Evolutionary conservation across 208 protist species (phyloP), one percentile per base, ranked within the genome.

Genomic region (Acanthamoeba quina): DNA sequence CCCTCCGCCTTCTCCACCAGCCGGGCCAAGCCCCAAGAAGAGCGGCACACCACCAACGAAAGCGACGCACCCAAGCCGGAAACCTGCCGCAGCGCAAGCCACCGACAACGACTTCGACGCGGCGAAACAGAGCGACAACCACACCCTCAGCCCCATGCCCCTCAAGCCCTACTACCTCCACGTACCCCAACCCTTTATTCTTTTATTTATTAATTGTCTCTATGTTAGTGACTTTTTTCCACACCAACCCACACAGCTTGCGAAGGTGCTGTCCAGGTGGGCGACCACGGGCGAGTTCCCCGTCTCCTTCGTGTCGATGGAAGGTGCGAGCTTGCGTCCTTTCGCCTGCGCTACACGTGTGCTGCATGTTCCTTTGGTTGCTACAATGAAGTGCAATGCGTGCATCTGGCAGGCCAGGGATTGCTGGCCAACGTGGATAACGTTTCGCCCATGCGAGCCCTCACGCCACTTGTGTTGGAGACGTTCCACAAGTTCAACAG

Each of bases 81-180:
- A 70, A 31, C 26, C 6, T 15, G 29, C 9, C 19, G 29, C n/a
- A 70, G 41, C 24, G 17, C 10, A 47, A 5, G 76, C 3, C 47
- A 60, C 26, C 26, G 26, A 62, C 49, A 1, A 60, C 76, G 76
- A 85, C 26, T 60, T 85, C 26, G 47, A 85, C 29, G 76, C 76
- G 11, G 49, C 26, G 9, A 56, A 85, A 9, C 76, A 85, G 76
- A n/a, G 47, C 47, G 47, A 85, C 76, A 1, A 11, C n/a, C n/a
- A n/a, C n/a, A n/a, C n/a, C 47, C 26, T 54, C 24, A 85, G n/a
- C 26, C 47, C 76, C 5, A 85, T 85, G 76, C 76, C 76, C 6
- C 76, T 85, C 47, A 85, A 85, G 76, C 76, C 76, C 76, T 85
- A 85, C 76, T 85, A 85, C 76, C 49, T 85, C 62, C 13, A 85